A percentile compares a stretch with the other conserved stretches of the same genome.
These are phyloP conservation scores for Adiantum capillusveneris DNA, from an alignment of 75 land plant genomes.

Conservation along the genomic window DNA sequence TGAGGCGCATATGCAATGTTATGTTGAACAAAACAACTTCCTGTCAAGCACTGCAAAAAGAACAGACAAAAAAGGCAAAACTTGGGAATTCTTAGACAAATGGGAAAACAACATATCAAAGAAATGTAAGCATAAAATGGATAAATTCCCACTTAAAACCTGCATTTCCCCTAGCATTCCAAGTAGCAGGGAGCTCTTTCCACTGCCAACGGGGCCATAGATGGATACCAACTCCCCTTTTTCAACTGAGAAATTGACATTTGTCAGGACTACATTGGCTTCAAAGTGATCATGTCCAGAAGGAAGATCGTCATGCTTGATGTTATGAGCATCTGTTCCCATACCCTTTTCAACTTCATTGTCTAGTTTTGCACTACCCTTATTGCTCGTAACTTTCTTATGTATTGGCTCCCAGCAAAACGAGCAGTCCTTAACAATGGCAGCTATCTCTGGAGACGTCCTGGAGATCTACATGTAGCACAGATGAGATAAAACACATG, in stretches of 20 bases:
- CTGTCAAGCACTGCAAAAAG: background rate
- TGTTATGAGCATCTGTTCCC: too few species aligned
- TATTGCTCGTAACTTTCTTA: too few species aligned
- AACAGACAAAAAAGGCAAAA: background rate
- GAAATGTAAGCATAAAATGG: background rate
- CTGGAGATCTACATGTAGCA: background rate
- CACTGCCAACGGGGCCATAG: slow-evolving; percentile 26
- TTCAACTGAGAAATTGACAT: slow-evolving; percentile 14
- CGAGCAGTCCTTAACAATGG: background rate
- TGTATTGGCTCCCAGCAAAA: background rate
- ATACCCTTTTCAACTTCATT: too few species aligned
- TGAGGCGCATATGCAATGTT: slow-evolving; percentile 27
- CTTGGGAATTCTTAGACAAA: slow-evolving; percentile 1
- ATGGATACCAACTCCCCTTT: slow-evolving; percentile 23
- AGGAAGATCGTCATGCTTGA: too few species aligned
- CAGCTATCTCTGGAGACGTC: background rate
- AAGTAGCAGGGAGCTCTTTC: slow-evolving; percentile 30
- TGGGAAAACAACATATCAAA: background rate
- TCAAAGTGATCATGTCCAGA: too few species aligned
- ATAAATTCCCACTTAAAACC: slow-evolving; percentile 8
- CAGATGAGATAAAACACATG: too few species aligned
- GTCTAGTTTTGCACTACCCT: too few species aligned
- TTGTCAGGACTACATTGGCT: slow-evolving; percentile 6
- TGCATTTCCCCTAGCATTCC: slow-evolving; percentile 30
- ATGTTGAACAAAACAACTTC: slow-evolving; percentile 1